phyloP scores from a whole-genome alignment of 2,329 filamentous ascomycete genomes.

The Colletotrichum lupini region DNA sequence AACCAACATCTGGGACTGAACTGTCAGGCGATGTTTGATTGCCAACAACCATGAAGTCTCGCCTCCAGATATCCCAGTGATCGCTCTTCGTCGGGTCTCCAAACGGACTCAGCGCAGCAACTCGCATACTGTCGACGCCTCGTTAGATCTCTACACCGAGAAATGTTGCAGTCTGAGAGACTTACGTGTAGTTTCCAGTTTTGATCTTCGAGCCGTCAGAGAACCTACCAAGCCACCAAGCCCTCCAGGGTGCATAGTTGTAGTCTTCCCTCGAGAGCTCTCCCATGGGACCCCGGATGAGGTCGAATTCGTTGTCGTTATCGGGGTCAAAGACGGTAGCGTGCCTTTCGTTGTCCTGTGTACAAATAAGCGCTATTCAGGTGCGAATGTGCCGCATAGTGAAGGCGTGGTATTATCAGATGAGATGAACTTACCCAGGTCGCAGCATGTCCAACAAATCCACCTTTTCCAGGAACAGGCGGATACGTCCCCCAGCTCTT shows the following conservation, averaged over 20 bases:
- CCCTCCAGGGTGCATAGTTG: conserved; percentile 11
- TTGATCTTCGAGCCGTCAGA: conserved; percentile 19
- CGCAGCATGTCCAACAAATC: conserved; percentile 49
- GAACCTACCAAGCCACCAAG: conserved; percentile 30
- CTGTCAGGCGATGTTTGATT: not conserved
- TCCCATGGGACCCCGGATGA: conserved; percentile 11
- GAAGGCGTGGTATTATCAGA: not conserved
- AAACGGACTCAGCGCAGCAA: conserved; percentile 31
- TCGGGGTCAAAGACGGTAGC: conserved; percentile 15
- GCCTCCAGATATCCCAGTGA: conserved; percentile 26
- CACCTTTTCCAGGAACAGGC: conserved; percentile 47
- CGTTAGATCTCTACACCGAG: not conserved
- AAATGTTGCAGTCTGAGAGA: rapidly evolving
- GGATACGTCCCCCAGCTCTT: conserved; percentile 52
- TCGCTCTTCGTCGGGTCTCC: conserved; percentile 14
- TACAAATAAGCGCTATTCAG: not conserved
- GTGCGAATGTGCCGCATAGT: no score
- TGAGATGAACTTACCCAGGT: conserved; percentile 19
- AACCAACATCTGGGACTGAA: not conserved
- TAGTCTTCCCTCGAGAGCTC: conserved; percentile 14
- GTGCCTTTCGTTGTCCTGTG: conserved; percentile 8
- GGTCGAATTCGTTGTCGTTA: conserved; percentile 19
- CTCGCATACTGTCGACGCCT: conserved; percentile 7
- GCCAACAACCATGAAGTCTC: not conserved
- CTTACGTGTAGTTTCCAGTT: conserved; percentile 33